phyloP scores from a whole-genome alignment of 2,329 filamentous ascomycete species.

The Capronia epimyces region DNA sequence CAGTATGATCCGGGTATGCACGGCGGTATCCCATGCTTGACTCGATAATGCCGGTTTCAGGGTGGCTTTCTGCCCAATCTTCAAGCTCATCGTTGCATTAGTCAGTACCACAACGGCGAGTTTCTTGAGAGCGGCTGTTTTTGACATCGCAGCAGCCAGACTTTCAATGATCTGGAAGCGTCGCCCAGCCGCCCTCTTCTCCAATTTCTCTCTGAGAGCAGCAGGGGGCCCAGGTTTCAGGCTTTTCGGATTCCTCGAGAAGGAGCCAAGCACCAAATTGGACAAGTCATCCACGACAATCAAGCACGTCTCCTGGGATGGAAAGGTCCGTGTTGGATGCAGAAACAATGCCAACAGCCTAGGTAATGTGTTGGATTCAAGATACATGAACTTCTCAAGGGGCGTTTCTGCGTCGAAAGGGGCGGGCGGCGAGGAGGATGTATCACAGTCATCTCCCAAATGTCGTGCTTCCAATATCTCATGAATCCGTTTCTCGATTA shows the following conservation, averaged over 20 bases:
- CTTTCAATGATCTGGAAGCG: conserved; percentile 55
- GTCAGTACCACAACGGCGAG: conserved; percentile 70
- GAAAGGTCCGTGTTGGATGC: conserved; percentile 46
- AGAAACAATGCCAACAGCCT: conserved; percentile 1
- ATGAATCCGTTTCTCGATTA: conserved; percentile 46
- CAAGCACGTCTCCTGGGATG: conserved; percentile 59
- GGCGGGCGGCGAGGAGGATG: conserved; percentile 4
- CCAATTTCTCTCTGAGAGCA: conserved; percentile 37
- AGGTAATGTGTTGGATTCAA: conserved; percentile 54
- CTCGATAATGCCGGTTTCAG: conserved; percentile 71
- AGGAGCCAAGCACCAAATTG: conserved; percentile 68
- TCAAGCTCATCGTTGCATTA: conserved; percentile 77
- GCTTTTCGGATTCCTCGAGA: conserved; percentile 53
- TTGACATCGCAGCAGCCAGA: conserved; percentile 57
- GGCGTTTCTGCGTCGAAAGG: conserved; percentile 1
- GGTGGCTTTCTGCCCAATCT: conserved; percentile 58
- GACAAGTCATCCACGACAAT: conserved; percentile 75
- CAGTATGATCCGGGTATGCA: conserved; percentile 67
- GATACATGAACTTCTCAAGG: conserved; percentile 57
- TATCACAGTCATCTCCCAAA: conserved; percentile 9
- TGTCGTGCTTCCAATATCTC: conserved; percentile 38
- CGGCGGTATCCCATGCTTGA: conserved; percentile 70
- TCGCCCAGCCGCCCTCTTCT: conserved; percentile 45
- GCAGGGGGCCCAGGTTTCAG: conserved; percentile 25
- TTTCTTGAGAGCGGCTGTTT: conserved; percentile 66